Evolutionary conservation across 768 basidiomycete species (phyloP).

Genomic region (Panaeolus cyanescens): DNA sequence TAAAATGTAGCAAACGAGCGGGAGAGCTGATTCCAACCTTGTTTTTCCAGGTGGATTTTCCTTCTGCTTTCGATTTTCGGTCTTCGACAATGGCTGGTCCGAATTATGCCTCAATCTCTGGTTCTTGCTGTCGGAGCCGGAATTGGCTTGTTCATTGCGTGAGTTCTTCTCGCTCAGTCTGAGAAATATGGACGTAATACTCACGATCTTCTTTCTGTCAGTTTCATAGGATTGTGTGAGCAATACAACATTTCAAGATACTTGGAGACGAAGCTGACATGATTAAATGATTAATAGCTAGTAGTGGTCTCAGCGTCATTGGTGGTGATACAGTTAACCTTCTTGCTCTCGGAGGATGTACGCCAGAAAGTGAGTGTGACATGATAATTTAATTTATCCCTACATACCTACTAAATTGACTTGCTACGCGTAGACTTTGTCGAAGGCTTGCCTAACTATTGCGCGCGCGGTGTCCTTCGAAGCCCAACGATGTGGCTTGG

Average conservation of each 20-base stretch:
- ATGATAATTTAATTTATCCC: neutral
- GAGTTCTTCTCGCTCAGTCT: constrained; percentile 29
- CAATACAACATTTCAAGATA: too few species aligned
- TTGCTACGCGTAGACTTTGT: constrained; percentile 41
- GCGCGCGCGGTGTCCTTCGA: constrained; percentile 62
- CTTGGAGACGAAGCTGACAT: too few species aligned
- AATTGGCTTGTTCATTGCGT: constrained; percentile 88
- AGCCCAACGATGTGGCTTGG: constrained; percentile 89
- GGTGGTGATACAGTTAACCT: constrained; percentile 72
- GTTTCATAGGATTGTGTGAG: constrained; percentile 76
- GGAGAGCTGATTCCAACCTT: neutral
- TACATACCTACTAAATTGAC: neutral
- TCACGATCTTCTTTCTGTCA: constrained; percentile 24
- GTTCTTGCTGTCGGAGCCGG: constrained; percentile 85
- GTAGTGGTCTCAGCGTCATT: constrained; percentile 71
- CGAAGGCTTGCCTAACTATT: constrained; percentile 55
- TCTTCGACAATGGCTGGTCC: constrained; percentile 86
- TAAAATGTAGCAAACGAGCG: neutral
- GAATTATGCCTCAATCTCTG: constrained; percentile 86
- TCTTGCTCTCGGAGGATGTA: constrained; percentile 79
- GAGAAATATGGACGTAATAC: neutral
- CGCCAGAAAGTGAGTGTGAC: constrained; percentile 40
- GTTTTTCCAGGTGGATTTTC: constrained; percentile 69
- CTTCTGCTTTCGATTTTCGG: constrained; percentile 78
- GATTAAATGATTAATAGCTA: constrained; percentile 38